A percentile compares a stretch with the other conserved stretches of the same genome.
Conservation (phyloP, 2,329 filamentous ascomycete species). For the Exophiala sideris region DNA sequence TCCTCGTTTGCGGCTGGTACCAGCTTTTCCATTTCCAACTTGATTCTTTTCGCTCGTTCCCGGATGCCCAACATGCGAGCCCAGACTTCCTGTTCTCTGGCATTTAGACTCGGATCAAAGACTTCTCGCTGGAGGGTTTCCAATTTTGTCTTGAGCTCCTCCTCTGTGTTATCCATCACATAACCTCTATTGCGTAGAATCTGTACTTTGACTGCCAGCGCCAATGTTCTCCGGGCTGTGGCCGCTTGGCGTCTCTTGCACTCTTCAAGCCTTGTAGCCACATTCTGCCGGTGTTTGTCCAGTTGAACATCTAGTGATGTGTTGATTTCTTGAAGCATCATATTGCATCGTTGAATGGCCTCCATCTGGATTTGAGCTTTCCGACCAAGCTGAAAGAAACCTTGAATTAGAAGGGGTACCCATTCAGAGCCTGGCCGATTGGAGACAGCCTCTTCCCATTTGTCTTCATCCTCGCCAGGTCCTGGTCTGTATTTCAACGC, state of each 20-base stretch:
- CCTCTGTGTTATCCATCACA: constrained; percentile 62
- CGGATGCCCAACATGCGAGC: constrained; percentile 62
- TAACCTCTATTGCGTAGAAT: constrained; percentile 62
- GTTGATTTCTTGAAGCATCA: constrained; percentile 63
- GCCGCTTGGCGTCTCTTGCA: constrained; percentile 58
- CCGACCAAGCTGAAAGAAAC: constrained; percentile 58
- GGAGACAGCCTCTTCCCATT: constrained; percentile 63
- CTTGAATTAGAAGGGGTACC: constrained; percentile 59
- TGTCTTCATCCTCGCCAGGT: constrained; percentile 55
- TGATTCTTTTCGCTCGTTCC: constrained; percentile 57
- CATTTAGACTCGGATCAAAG: constrained; percentile 58
- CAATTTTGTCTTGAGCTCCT: constrained; percentile 61
- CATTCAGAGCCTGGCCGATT: constrained; percentile 56
- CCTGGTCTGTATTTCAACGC: constrained; percentile 61
- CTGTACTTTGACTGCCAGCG: constrained; percentile 62
- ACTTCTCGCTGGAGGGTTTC: constrained; percentile 56
- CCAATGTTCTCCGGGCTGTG: constrained; percentile 58
- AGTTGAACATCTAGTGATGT: constrained; percentile 58
- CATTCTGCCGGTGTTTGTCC: constrained; percentile 58
- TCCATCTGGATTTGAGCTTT: constrained; percentile 57
- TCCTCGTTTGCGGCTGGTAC: constrained; percentile 40
- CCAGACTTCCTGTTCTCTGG: constrained; percentile 64
- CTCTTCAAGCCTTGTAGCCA: constrained; percentile 57
- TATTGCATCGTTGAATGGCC: constrained; percentile 56
- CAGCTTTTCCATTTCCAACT: constrained; percentile 56